Percentiles rank a stretch among this genome's conserved stretches.
These are phyloP conservation scores for Teratosphaeria epicoccoides DNA, from an alignment of 2,329 filamentous ascomycete species.

Conservation along the genomic window DNA sequence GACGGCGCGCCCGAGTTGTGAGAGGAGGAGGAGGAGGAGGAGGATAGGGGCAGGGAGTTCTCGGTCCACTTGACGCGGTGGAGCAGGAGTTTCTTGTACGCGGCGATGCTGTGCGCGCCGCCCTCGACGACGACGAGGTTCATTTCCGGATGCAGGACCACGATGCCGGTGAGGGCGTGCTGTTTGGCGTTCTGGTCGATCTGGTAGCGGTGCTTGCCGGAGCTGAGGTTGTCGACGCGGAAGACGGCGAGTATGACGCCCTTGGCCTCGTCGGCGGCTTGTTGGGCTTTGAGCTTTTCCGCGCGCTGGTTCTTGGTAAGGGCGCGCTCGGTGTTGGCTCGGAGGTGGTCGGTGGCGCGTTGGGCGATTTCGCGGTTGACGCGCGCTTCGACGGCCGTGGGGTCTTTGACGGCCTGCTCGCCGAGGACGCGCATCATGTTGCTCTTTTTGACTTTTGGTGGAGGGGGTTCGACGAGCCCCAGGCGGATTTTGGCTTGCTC, in stretches of 20 bases:
- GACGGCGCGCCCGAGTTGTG: conserved; percentile 12
- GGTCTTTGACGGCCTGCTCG: conserved; percentile 87
- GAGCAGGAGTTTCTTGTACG: conserved; percentile 87
- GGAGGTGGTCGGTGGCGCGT: conserved; percentile 66
- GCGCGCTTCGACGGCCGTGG: conserved; percentile 88
- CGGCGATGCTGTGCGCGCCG: conserved; percentile 68
- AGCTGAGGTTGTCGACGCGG: conserved; percentile 78
- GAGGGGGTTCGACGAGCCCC: conserved; percentile 77
- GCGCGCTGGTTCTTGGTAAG: conserved; percentile 77
- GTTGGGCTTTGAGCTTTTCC: conserved; percentile 72
- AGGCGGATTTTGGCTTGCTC: conserved; percentile 91
- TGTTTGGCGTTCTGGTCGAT: conserved; percentile 89
- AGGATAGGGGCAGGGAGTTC: conserved; percentile 59
- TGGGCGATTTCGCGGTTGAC: conserved; percentile 90
- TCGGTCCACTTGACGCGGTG: conserved; percentile 93
- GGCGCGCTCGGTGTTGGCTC: conserved; percentile 72
- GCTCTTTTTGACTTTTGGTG: conserved; percentile 92
- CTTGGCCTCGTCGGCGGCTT: conserved; percentile 77
- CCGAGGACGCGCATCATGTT: conserved; percentile 97
- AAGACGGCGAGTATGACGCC: conserved; percentile 82
- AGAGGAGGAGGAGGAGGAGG: too few species aligned
- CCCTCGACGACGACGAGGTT: conserved; percentile 88
- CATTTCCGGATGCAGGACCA: conserved; percentile 80
- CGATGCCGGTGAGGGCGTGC: conserved; percentile 74
- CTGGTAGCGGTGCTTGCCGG: conserved; percentile 85